Percentiles rank a stretch among this genome's conserved stretches.
Conservation (phyloP, 2,329 filamentous ascomycete species). For the Trichophyton simii region DNA sequence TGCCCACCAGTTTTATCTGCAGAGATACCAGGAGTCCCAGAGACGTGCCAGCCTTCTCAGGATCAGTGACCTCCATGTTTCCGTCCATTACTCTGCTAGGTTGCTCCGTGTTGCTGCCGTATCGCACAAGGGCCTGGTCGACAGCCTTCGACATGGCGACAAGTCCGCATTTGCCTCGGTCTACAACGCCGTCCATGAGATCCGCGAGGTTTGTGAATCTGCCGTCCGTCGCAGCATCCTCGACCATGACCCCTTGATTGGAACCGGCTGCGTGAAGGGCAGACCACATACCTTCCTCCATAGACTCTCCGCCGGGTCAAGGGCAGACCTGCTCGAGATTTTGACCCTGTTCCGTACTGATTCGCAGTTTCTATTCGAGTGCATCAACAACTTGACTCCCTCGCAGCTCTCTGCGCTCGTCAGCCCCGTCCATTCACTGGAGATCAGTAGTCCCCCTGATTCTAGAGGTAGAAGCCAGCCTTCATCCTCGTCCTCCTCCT, state of each 20-base stretch:
- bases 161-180: slow-evolving; percentile 33
- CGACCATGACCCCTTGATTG: slow-evolving; percentile 25
- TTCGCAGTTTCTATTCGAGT: slow-evolving; percentile 72
- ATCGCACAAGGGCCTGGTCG: slow-evolving; percentile 34
- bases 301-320: slow-evolving; percentile 61
- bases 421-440: slow-evolving; percentile 63
- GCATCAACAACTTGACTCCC: slow-evolving; percentile 62
- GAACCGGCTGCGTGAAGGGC: slow-evolving; percentile 27
- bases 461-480: slow-evolving; percentile 39
- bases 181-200: slow-evolving; percentile 33
- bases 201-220: slow-evolving; percentile 32
- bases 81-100: slow-evolving; percentile 32
- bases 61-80: slow-evolving; percentile 30
- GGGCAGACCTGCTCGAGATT: slow-evolving; percentile 66
- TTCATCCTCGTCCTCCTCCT: slow-evolving; percentile 33
- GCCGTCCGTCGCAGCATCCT: slow-evolving; percentile 23
- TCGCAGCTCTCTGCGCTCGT: slow-evolving; percentile 67
- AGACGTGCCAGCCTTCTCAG: slow-evolving; percentile 30
- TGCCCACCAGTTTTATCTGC: slow-evolving; percentile 31
- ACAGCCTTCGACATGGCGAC: slow-evolving; percentile 35
- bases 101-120: slow-evolving; percentile 31
- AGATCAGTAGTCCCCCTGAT: slow-evolving; percentile 65
- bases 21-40: slow-evolving; percentile 30
- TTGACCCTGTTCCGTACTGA: slow-evolving; percentile 73
- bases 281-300: slow-evolving; percentile 34